These are phyloP conservation scores for Phaeoacremonium minimum DNA, from an alignment of 2,329 filamentous ascomycete genomes.

Conservation along the genomic window DNA sequence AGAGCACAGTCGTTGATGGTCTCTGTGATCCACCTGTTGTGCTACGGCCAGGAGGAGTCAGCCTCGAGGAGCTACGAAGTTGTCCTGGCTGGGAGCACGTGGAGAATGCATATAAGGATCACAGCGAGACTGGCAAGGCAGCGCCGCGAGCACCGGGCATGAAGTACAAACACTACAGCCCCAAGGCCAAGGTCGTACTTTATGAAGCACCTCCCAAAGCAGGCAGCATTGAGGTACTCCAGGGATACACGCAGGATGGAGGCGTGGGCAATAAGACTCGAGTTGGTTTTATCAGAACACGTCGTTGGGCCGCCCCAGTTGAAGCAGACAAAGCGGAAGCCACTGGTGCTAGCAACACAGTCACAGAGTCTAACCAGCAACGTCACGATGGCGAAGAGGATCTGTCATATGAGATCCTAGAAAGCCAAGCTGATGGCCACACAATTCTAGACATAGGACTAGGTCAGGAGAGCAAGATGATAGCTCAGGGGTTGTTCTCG, in stretches of 20 bases:
- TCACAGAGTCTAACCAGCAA: no score
- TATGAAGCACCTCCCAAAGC: conserved; percentile 57
- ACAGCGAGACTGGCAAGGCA: conserved; percentile 52
- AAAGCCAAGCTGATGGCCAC: conserved; percentile 24
- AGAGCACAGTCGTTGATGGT: conserved; percentile 95
- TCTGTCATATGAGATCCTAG: conserved; percentile 31
- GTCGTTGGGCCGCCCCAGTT: conserved; percentile 43
- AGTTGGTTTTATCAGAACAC: conserved; percentile 53
- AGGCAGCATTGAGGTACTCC: conserved; percentile 28
- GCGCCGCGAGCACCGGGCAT: conserved; percentile 87
- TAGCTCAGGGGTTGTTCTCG: conserved; percentile 85
- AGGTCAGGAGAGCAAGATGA: conserved; percentile 64
- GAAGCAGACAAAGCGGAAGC: conserved; percentile 27
- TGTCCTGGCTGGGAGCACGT: conserved; percentile 81
- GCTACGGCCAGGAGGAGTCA: conserved; percentile 80
- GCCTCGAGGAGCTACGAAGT: conserved; percentile 69
- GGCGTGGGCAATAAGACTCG: conserved; percentile 15
- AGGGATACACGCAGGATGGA: conserved; percentile 23
- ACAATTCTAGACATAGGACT: conserved; percentile 67
- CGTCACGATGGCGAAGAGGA: conserved; percentile 19
- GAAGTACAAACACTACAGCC: conserved; percentile 99
- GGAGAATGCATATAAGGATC: conserved; percentile 73
- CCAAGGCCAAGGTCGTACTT: conserved; percentile 78
- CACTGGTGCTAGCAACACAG: no score
- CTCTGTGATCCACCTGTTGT: conserved; percentile 76